A percentile compares a stretch with the other conserved stretches of the same genome.
These are phyloP conservation scores for Hypoxylon rickii DNA, from an alignment of 495 filamentous ascomycete genomes.

Conservation along the genomic window DNA sequence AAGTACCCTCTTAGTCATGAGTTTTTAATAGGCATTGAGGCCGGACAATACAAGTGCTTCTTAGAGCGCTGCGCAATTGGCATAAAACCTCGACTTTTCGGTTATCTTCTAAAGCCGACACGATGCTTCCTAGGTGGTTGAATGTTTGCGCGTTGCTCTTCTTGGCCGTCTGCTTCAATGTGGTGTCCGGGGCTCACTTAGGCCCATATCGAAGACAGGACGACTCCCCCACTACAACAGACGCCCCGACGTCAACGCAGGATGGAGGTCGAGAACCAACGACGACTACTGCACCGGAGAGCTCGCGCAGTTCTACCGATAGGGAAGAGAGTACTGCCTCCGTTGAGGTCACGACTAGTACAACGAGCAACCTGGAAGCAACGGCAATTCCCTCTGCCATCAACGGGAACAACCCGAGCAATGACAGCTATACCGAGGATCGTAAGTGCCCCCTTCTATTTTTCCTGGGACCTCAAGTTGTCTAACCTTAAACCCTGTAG, in stretches of 20 bases:
- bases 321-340: slow-evolving; percentile 3
- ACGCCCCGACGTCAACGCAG: slow-evolving; percentile 22
- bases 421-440: slow-evolving; percentile 15
- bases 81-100: slow-evolving; percentile 4
- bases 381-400: slow-evolving; percentile 35
- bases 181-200: slow-evolving; percentile 13
- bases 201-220: slow-evolving; percentile 35
- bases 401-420: slow-evolving; percentile 37
- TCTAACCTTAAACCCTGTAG: slow-evolving; percentile 33
- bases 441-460: slow-evolving; percentile 9
- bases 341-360: slow-evolving; percentile 11
- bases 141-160: slow-evolving; percentile 39
- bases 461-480: not conserved
- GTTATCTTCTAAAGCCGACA: slow-evolving; percentile 1
- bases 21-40: slow-evolving; percentile 6
- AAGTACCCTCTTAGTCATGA: slow-evolving; percentile 18
- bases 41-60: slow-evolving; percentile 22
- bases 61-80: slow-evolving; percentile 9
- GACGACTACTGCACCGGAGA: slow-evolving; percentile 8
- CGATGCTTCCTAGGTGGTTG: slow-evolving; percentile 24
- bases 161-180: slow-evolving; percentile 28
- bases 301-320: slow-evolving; percentile 7
- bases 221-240: slow-evolving; percentile 22
- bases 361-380: slow-evolving; percentile 5
- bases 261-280: slow-evolving; percentile 13